Base-by-base conservation (phyloP, 176 grass and related monocot species). In the Triticum turgidum region DNA sequence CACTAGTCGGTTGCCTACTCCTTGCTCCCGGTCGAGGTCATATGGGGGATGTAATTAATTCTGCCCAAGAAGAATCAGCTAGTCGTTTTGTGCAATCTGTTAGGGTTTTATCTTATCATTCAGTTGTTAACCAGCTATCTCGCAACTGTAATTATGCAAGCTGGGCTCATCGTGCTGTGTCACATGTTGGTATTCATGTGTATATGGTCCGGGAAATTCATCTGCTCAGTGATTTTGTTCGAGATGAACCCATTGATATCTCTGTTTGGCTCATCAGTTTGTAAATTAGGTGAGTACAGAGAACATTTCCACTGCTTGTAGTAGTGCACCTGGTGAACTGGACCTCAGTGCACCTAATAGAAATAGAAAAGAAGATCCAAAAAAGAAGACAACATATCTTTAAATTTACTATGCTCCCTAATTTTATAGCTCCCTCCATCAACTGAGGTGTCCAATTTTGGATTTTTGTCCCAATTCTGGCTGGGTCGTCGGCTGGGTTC, bases 121-220 rank as follows among this genome's bases (percentile, higher is more conserved):
- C 7, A 63, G 34, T 78, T 37, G 12, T 83, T 61, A 49, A 79
- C 35, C 14, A 79, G 27, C 29, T 27, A 25, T 89, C 69, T n/a
- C 7, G 20, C 65, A 84, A 63, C 8, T 79, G 65, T 89, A 84
- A 65, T 69, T 72, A 37, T 79, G 65, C 17, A 62, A 65, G 56
- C 9, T 89, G 74, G 52, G 54, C 11, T 62, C 13, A 14, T 13
- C 14, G 29, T 81, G 22, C 8, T 7, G 1, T 62, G 62, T 65
- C 65, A 25, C 27, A 79, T 79, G 76, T 15, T 72, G 54, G 59
- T 69, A 32, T 78, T 61, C 39, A 32, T 78, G 51, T 54, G 51
- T 54, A 54, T 17, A 54, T 61, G 20, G 21, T 75, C 24, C 34
- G 75, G 14, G 15, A 32, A 83, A 41, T 83, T 20, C 7, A n/a